Evolutionary conservation across 306 rosid genomes (phyloP), one percentile per base, ranked within the genome.

Genomic region (Benincasa hispida): DNA sequence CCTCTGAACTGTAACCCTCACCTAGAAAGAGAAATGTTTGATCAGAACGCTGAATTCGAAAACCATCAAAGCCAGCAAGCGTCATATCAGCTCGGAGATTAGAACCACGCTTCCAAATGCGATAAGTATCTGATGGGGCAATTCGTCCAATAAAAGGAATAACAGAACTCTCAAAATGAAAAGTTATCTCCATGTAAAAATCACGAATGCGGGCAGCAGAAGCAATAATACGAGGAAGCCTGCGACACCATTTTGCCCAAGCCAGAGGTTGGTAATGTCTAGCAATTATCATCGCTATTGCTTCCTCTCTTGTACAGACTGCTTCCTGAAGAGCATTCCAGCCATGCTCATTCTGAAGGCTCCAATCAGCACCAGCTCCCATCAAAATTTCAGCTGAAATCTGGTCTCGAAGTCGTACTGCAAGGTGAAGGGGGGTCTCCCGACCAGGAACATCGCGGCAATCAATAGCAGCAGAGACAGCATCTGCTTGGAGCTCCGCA

Each of bases 261-360:
- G 99, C 97, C 56, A 92, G 85, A 45, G 98, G 98, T 56, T 92
- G 98, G 80, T 90, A 92, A 60, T 92, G 92, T 13, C 98, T 83
- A 5, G 98, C 98, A 77, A 95, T 95, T 35, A 87, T 90, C 97
- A 95, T 85, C 27, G 98, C 98, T 79, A 92, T 92, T 10, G 91
- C 84, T 81, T 95, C 99, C 84, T 95, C 97, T 83, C 98, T 88
- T 11, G 88, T 87, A 84, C 96, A 95, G 24, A 95, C 99, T 0
- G 99, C 99, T 84, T 95, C 99, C 76, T 92, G 99, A 72, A 95
- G 96, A 72, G 99, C 98, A 85, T 96, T 92, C 99, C 99, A 95
- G 76, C 99, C 99, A 66, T 95, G 75, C 83, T 92, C 98, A 83
- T 95, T 95, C 76, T 92, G 99, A 25, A 95, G 87, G 85, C 97